These are phyloP conservation scores for Adansonia digitata DNA, from an alignment of 345 rosid genomes.

Conservation along the genomic window DNA sequence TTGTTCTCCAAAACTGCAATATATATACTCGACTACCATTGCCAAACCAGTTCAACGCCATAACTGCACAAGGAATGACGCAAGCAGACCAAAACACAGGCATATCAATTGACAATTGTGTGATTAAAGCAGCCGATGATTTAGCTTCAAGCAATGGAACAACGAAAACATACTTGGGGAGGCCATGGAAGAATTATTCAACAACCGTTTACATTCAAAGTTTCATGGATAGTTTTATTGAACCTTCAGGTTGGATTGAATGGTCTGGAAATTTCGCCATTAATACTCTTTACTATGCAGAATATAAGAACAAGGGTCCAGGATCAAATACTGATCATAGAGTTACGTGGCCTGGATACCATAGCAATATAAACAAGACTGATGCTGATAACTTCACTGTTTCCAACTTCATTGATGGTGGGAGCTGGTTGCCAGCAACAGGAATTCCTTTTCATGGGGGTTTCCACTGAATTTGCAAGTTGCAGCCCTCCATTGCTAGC, in stretches of 20 bases:
- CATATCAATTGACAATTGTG: slow-evolving; percentile 60
- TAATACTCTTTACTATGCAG: neutral
- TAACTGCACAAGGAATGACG: slow-evolving; percentile 49
- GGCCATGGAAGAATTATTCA: slow-evolving; percentile 57
- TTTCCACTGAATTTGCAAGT: neutral
- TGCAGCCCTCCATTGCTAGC: no score
- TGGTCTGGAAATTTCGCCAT: slow-evolving; percentile 49
- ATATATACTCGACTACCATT: slow-evolving; percentile 21
- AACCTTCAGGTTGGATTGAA: slow-evolving; percentile 35
- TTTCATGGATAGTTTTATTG: slow-evolving; percentile 3
- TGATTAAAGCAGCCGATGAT: slow-evolving; percentile 51
- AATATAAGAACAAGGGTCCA: neutral
- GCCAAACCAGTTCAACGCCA: slow-evolving; percentile 27
- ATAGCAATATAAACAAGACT: neutral
- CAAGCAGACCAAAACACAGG: slow-evolving; percentile 48
- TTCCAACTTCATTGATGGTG: neutral
- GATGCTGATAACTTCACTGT: neutral
- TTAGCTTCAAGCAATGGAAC: slow-evolving; percentile 37
- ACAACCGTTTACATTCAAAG: slow-evolving; percentile 6
- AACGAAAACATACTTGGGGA: slow-evolving; percentile 40
- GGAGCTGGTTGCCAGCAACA: neutral
- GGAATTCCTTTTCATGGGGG: neutral
- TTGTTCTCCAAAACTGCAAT: slow-evolving; percentile 22
- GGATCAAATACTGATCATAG: neutral
- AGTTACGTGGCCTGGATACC: neutral